A percentile compares a stretch with the other conserved stretches of the same genome.
These are phyloP conservation scores for Sordariomycetes sp. DNA, from an alignment of 2,329 filamentous ascomycete genomes.

Conservation along the genomic window DNA sequence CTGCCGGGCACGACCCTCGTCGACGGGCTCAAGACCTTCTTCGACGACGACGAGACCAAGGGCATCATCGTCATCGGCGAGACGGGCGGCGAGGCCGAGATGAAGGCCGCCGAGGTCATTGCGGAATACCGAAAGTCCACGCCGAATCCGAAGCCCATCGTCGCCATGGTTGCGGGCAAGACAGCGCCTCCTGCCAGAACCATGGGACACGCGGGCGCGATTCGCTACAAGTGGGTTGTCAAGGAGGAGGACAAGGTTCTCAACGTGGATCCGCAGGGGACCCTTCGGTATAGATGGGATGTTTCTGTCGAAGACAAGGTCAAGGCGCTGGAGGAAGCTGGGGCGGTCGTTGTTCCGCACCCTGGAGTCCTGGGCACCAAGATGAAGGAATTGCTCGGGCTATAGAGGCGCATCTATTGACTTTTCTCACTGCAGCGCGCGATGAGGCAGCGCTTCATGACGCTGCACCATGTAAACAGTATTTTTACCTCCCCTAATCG, in stretches of 20 bases:
- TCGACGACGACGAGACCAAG: conserved; percentile 57
- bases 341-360: conserved; percentile 26
- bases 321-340: conserved; percentile 21
- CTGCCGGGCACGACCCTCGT: conserved; percentile 60
- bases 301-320: conserved; percentile 20
- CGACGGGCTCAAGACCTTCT: conserved; percentile 60
- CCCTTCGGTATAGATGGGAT: too few species aligned
- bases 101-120: conserved; percentile 65
- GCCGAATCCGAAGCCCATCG: conserved; percentile 50
- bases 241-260: too few species aligned
- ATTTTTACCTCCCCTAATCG: conserved; percentile 14
- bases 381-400: conserved; percentile 21
- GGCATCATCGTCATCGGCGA: conserved; percentile 67
- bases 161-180: conserved; percentile 58
- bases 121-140: conserved; percentile 49
- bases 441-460: too few species aligned
- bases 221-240: too few species aligned
- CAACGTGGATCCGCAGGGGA: too few species aligned
- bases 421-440: too few species aligned
- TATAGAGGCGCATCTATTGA: conserved; percentile 2
- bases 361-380: conserved; percentile 24
- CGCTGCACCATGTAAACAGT: too few species aligned
- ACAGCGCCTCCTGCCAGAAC: conserved; percentile 50
- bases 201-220: conserved; percentile 68
- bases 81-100: conserved; percentile 60